Evolutionary conservation across 1,284 basidiomycete species (phyloP).

Genomic region (Trametes hirsuta): DNA sequence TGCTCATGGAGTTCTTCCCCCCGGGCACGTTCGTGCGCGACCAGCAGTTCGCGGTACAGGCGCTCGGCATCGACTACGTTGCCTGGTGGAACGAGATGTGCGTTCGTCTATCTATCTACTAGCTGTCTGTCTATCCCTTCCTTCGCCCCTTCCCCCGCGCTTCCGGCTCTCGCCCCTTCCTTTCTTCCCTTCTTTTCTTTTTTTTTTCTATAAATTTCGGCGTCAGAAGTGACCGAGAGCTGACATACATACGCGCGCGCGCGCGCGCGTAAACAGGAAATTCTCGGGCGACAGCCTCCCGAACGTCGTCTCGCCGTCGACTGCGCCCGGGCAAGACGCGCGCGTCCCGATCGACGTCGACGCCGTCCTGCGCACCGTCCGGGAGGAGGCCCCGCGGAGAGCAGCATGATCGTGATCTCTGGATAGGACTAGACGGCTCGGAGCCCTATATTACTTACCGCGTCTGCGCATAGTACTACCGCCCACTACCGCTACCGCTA

Average conservation of each 20-base stretch:
- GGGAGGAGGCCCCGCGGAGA: constrained; percentile 33
- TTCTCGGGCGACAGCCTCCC: constrained; percentile 38
- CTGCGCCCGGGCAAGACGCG: constrained; percentile 37
- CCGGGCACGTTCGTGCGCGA: constrained; percentile 73
- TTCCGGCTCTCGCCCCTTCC: background rate
- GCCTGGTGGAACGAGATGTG: constrained; percentile 73
- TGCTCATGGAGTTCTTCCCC: constrained; percentile 81
- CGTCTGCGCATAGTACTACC: too few species aligned
- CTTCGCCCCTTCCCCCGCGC: too few species aligned
- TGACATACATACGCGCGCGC: background rate
- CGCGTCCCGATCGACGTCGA: constrained; percentile 55
- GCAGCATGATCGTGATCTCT: background rate
- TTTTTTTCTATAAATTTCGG: too few species aligned
- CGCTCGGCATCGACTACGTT: constrained; percentile 72
- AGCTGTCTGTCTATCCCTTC: too few species aligned
- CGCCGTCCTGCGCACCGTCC: constrained; percentile 48
- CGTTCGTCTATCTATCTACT: constrained; percentile 2
- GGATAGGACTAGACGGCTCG: too few species aligned
- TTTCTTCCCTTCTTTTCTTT: too few species aligned
- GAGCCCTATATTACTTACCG: too few species aligned
- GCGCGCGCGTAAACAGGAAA: constrained; percentile 29
- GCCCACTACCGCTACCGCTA: too few species aligned
- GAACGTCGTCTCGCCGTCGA: constrained; percentile 44
- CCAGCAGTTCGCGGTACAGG: constrained; percentile 61
- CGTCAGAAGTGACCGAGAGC: too few species aligned